A percentile compares a stretch with the other conserved stretches of the same genome.
These are phyloP conservation scores for Apiospora kogelbergensis DNA, from an alignment of 2,329 filamentous ascomycete species.

Conservation along the genomic window DNA sequence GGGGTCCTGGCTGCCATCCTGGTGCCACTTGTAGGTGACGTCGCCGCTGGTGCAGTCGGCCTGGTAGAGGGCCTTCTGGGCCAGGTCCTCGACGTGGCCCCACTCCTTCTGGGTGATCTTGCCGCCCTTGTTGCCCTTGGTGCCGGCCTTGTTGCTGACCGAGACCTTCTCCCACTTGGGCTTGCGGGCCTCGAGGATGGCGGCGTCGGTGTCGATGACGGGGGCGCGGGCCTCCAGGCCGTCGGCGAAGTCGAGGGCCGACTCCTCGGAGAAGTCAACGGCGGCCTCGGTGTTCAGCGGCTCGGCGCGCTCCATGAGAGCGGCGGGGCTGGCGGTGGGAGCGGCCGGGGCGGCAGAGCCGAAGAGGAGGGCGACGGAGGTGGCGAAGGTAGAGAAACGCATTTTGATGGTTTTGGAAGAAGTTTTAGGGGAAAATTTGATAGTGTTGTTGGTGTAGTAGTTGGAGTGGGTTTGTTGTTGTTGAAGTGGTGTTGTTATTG, in stretches of 20 bases:
- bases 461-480: background rate
- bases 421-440: background rate
- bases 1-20: background rate
- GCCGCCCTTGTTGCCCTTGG: background rate
- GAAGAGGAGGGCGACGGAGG: background rate
- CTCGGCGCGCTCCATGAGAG: background rate
- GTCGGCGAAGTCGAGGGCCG: too few relatives aligned
- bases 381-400: background rate
- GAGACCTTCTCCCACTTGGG: background rate
- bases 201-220: background rate
- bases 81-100: background rate
- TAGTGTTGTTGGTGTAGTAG: background rate
- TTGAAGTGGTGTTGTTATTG: too few relatives aligned
- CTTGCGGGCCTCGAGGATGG: background rate
- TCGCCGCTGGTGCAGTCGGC: background rate
- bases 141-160: background rate
- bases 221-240: too few relatives aligned
- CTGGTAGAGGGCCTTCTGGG: background rate
- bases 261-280: too few relatives aligned
- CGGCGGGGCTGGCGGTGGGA: too few relatives aligned
- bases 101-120: background rate
- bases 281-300: background rate
- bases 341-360: background rate
- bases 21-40: background rate
- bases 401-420: background rate